These are phyloP conservation scores for Cetraspora pellucida DNA, from an alignment of 192 early-diverging fungal species.

Conservation along the genomic window DNA sequence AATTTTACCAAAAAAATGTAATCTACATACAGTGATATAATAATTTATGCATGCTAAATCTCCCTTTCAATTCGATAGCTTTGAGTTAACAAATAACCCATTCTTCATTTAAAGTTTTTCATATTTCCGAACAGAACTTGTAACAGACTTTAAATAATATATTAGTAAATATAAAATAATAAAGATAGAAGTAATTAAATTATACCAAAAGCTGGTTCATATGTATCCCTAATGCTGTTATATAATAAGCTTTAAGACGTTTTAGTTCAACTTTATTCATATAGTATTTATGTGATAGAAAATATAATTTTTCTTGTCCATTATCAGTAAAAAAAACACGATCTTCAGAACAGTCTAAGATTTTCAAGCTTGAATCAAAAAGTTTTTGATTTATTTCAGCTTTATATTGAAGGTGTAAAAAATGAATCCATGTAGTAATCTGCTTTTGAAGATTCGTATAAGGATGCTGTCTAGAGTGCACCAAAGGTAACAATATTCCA, in stretches of 20 bases:
- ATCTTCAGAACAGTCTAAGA: no score
- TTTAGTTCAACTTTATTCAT: neutral
- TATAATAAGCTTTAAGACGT: neutral
- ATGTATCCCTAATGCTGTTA: neutral
- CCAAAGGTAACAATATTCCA: no score
- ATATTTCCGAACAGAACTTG: constrained; percentile 1
- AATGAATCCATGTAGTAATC: neutral
- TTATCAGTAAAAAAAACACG: neutral
- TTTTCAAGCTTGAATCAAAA: neutral
- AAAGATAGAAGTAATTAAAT: no score
- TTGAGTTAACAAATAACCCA: neutral
- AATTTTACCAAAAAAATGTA: no score
- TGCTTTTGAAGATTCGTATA: neutral
- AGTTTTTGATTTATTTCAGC: neutral
- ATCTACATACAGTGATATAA: neutral
- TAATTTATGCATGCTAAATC: neutral
- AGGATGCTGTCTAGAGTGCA: neutral
- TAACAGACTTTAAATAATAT: neutral
- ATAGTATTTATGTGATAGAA: neutral
- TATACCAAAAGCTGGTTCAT: no score
- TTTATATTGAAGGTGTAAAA: neutral
- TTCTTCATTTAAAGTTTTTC: neutral
- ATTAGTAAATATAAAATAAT: no score
- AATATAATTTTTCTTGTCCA: neutral
- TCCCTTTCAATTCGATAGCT: neutral